Evolutionary conservation across 1,284 basidiomycete species (phyloP).

Genomic region (Ganoderma lingzhi): DNA sequence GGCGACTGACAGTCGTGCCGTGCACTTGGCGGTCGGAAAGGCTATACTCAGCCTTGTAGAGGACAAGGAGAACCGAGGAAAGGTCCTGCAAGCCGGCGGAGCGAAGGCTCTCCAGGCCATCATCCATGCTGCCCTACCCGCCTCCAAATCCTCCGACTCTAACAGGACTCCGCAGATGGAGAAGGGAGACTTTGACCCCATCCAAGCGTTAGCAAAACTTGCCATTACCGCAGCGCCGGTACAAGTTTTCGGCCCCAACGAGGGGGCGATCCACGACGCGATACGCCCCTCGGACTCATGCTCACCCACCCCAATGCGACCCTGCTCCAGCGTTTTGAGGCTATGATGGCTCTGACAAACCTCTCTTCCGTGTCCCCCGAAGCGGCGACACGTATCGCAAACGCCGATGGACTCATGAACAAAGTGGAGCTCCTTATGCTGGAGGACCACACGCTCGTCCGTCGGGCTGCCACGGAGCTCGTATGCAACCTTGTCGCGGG

Average conservation of each 20-base stretch:
- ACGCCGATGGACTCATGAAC: constrained; percentile 66
- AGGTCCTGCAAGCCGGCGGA: constrained; percentile 86
- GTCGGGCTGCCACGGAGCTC: constrained; percentile 91
- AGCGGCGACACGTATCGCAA: constrained; percentile 70
- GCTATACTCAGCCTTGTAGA: constrained; percentile 79
- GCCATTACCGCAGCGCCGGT: constrained; percentile 91
- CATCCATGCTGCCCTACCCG: constrained; percentile 51
- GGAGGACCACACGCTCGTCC: constrained; percentile 84
- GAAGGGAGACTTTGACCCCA: constrained; percentile 65
- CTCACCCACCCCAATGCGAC: constrained; percentile 73
- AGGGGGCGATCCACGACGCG: constrained; percentile 80
- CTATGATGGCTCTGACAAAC: constrained; percentile 96
- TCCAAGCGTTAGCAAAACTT: constrained; percentile 93
- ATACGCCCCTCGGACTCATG: constrained; percentile 81
- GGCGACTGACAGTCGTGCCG: constrained; percentile 61
- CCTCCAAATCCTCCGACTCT: constrained; percentile 35
- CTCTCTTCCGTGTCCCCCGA: constrained; percentile 81
- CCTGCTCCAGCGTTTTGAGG: constrained; percentile 90
- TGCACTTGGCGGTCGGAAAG: constrained; percentile 58
- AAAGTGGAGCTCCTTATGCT: constrained; percentile 85
- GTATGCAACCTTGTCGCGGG: constrained; percentile 90
- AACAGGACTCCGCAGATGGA: constrained; percentile 46
- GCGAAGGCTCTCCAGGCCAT: constrained; percentile 76
- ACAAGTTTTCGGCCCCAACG: constrained; percentile 88
- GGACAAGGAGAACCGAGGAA: constrained; percentile 79